phyloP scores from a whole-genome alignment of 2,329 filamentous ascomycete genomes.

The Colletotrichum limetticola region DNA sequence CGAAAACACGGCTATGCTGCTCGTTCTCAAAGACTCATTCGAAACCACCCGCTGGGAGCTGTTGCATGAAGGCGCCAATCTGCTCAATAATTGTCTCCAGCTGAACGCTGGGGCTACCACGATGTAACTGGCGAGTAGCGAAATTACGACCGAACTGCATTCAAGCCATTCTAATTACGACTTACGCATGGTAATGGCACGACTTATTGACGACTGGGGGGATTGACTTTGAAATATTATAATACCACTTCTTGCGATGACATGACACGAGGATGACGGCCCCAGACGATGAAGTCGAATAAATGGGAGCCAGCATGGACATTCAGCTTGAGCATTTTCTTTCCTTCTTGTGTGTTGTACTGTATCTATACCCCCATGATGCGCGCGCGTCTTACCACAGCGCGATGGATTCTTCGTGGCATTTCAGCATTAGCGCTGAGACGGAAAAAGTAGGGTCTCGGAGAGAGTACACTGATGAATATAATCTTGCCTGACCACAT shows the following conservation, averaged over 20 bases:
- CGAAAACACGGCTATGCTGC: conserved; percentile 81
- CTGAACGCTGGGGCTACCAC: conserved; percentile 51
- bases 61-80: conserved; percentile 83
- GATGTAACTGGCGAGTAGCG: background rate
- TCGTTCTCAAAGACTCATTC: conserved; percentile 86
- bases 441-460: background rate
- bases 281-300: conserved; percentile 9
- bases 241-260: conserved; percentile 29
- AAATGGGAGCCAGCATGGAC: background rate
- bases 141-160: background rate
- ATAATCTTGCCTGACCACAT: background rate
- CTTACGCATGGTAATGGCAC: background rate
- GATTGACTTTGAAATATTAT: conserved; percentile 11
- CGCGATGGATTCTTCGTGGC: conserved; percentile 4
- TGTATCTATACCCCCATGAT: conserved; percentile 32
- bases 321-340: background rate
- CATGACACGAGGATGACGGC: conserved; percentile 1
- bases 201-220: conserved; percentile 4
- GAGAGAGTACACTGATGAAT: conserved; percentile 7
- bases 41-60: conserved; percentile 89
- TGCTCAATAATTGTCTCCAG: conserved; percentile 84
- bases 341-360: conserved; percentile 6
- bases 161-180: background rate
- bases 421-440: conserved; percentile 19
- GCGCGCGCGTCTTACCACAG: conserved; percentile 2